Evolutionary conservation across 176 grass and related monocot species (phyloP), one percentile per base, ranked within the genome.

Genomic region (Stipa capillata): DNA sequence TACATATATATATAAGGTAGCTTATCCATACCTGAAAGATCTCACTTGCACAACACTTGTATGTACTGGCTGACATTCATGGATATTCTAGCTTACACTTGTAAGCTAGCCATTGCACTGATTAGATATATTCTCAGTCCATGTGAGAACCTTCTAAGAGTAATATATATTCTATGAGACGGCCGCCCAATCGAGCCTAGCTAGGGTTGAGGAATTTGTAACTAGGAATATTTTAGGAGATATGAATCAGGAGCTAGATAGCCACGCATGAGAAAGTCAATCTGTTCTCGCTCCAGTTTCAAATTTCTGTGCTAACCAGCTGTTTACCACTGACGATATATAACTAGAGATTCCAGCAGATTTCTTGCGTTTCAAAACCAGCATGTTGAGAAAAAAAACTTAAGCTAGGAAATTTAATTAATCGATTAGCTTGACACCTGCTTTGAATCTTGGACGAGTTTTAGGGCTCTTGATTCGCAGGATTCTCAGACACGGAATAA

Each of bases 141-240:
- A 67, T 67, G 49, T 42, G 57, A 79, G 54, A 87, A 79, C 58
- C 69, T 79, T 73, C 48, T 57, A 73, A 66, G 33, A 67, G 74
- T 59, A n/a, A n/a, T n/a, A n/a, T n/a, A 27, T 73, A 87, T 72
- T 83, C 45, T 54, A 58, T 58, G 65, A 73, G n/a, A n/a, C n/a
- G n/a, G 86, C 80, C 67, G 66, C 67, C 79, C 39, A 73, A 67
- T 80, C 63, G 47, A 54, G 20, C 37, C 21, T 21, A 67, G 16
- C 21, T 75, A 43, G 61, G 53, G 57, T 61, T 68, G 69, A 47
- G 62, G 61, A 84, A 85, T 81, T 81, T 76, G 59, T 68, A 29
- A 61, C 76, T 62, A 80, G 82, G 82, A 89, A 89, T 89, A 78
- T 89, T 84, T 70, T 49, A 25, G 17, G 60, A 69, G 41, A 69